Evolutionary conservation across 345 rosid species (phyloP), one percentile per base, ranked within the genome.

Genomic region (Zanthoxylum bungeanum): DNA sequence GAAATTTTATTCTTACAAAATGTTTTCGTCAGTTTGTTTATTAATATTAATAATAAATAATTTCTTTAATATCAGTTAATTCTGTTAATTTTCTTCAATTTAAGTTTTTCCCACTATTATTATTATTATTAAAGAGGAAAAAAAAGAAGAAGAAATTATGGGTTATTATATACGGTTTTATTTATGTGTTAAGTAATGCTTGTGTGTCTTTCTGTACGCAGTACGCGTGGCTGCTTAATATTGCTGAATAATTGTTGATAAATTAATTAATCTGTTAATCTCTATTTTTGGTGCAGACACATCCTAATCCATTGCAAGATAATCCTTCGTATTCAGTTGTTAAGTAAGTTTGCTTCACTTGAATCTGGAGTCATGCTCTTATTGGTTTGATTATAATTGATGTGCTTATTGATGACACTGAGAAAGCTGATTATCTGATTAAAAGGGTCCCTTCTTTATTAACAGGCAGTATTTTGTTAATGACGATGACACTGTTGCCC

Each of bases 281-380:
- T 46, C 30, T 10, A 33, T 59, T 21, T 52, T 51, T 28, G 40
- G 8, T 44, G 44, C 66, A 70, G 73, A 70, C 66, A 22, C 46
- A 59, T 77, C 65, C 89, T 9, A 89, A 94, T 81, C 98, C 97
- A 27, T 68, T 92, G 73, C 95, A 90, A 80, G 88, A 90, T 72
- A 90, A 94, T 77, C 95, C 95, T 64, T 91, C 97, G 9, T 92
- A 89, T 78, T 92, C 97, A 0, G 95, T 87, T 50, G 98, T 89
- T 8, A 90, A 88, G 97, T 92, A 76, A 86, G 98, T 66, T 66
- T 10, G 8, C 31, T 37, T 16, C 17, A 4, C 49, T 22, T 30
- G n/a, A 21, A 28, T 21, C 28, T 34, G 2, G 7, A 28, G 16
- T 21, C 24, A 8, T 34, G 5, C 40, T 62, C 1, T 10, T 37